Evolutionary conservation across 768 basidiomycete genomes (phyloP), one percentile per base, ranked within the genome.

Genomic region (Macrolepiota dolichaula): DNA sequence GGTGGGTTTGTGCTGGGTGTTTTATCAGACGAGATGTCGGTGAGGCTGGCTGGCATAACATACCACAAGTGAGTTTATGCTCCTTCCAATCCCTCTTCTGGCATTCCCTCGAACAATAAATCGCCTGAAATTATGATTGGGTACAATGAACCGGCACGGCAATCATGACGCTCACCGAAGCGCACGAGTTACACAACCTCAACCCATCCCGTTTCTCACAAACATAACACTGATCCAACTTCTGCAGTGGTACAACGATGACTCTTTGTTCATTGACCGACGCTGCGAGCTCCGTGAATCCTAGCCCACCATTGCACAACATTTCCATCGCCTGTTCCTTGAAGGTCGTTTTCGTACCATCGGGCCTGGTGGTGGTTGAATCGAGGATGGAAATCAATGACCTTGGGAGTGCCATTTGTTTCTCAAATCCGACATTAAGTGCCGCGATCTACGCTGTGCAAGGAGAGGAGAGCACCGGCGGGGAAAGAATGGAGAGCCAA

Each of bases 1-100:
- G 62, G 51, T 76, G 74, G 1, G 76, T 78, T 63, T 72, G 73
- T 1, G 73, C 74, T 75, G 42, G 4, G 50, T 4, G 12, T 19
- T 6, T 13, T 54, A 35, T 36, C 35, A 46, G 19, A 59, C 44
- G 24, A 40, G 51, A 40, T 44, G n/a, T 44, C 57, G 7, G n/a
- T 17, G 42, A 24, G 19, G 12, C 15, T 29, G 29, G 1, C 5
- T 38, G 4, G 35, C 27, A 10, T 15, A 17, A 19, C 56, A 7
- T n/a, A 63, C 62, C 56, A 40, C 63, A 62, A 13, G 35, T 27
- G 19, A 9, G 6, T 24, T 61, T 61, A 40, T 64, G 63, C 10
- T 36, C 32, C n/a, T 54, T 61, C 63, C 63, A 64, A 36, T 62
- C 60, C 13, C 36, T 40, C 38, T 51, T 57, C 22, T 64, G 63